Conservation (phyloP, 2,329 filamentous ascomycete species). For the Phialophora expanda region DNA sequence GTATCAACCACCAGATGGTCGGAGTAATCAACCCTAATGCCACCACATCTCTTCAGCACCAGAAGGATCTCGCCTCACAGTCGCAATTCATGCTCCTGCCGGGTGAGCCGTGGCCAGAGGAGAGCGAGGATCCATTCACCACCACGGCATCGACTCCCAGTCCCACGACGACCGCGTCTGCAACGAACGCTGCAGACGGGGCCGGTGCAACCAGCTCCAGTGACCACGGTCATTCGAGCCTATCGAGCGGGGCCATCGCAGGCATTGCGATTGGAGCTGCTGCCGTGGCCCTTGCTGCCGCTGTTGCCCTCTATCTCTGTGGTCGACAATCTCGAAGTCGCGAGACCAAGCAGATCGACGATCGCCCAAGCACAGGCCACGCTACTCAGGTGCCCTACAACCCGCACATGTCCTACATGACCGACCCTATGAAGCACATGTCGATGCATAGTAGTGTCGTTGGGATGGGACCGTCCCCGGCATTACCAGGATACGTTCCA, state of each 20-base stretch:
- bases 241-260: conserved; percentile 29
- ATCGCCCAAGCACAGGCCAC: conserved; percentile 22
- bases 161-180: conserved; percentile 12
- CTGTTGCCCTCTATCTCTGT: conserved; percentile 29
- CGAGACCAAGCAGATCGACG: conserved; percentile 9
- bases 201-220: conserved; percentile 6
- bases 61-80: conserved; percentile 33
- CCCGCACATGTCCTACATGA: conserved; percentile 25
- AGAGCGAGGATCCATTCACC: conserved; percentile 28
- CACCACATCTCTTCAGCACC: conserved; percentile 32
- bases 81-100: conserved; percentile 37
- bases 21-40: conserved; percentile 70
- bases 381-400: conserved; percentile 11
- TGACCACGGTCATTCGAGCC: conserved; percentile 12
- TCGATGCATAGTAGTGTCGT: conserved; percentile 30
- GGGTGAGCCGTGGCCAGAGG: conserved; percentile 36
- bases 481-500: conserved; percentile 31
- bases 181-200: not conserved
- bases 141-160: conserved; percentile 15
- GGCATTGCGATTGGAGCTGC: conserved; percentile 33
- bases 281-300: conserved; percentile 27
- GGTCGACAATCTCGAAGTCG: conserved; percentile 25
- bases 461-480: conserved; percentile 16
- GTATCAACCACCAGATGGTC: conserved; percentile 70
- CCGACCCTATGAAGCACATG: conserved; percentile 30